These are phyloP conservation scores for Phytophthora pluvialis DNA, from an alignment of 352 stramenopile species.

Conservation along the genomic window DNA sequence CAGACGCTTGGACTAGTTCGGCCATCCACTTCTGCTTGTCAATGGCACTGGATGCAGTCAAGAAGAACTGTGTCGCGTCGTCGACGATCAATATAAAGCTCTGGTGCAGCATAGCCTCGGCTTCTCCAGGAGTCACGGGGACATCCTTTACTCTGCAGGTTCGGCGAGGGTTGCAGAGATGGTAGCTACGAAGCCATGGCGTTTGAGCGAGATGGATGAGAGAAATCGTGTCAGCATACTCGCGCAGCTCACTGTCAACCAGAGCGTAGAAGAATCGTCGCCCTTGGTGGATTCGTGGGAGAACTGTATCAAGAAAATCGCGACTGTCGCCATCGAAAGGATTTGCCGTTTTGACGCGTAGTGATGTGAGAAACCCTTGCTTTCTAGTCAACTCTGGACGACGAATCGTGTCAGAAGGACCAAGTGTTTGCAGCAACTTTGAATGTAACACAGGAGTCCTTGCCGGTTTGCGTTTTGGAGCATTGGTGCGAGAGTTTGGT, in stretches of 20 bases:
- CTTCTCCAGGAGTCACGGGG: conserved; percentile 13
- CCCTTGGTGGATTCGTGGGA: conserved; percentile 30
- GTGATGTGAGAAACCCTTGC: conserved; percentile 43
- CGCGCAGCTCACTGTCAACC: conserved; percentile 38
- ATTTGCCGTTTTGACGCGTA: conserved; percentile 4
- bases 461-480: background rate
- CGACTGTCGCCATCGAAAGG: conserved; percentile 4
- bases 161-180: conserved; percentile 18
- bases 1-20: conserved; percentile 35
- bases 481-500: background rate
- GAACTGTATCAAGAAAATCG: conserved; percentile 10
- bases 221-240: conserved; percentile 43
- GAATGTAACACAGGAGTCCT: background rate
- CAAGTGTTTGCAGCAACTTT: conserved; percentile 3
- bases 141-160: conserved; percentile 27
- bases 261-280: conserved; percentile 41
- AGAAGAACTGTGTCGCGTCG: conserved; percentile 26
- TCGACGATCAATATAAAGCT: conserved; percentile 48
- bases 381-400: conserved; percentile 36
- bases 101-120: conserved; percentile 35
- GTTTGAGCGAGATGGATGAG: conserved; percentile 26
- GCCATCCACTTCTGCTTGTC: conserved; percentile 64
- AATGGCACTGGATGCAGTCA: conserved; percentile 47
- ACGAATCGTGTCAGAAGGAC: background rate
- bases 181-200: conserved; percentile 20